A percentile compares a stretch with the other conserved stretches of the same genome.
Evolutionary conservation across 192 early-diverging fungal genomes (phyloP).

Genomic region (Linnemannia zychae): DNA sequence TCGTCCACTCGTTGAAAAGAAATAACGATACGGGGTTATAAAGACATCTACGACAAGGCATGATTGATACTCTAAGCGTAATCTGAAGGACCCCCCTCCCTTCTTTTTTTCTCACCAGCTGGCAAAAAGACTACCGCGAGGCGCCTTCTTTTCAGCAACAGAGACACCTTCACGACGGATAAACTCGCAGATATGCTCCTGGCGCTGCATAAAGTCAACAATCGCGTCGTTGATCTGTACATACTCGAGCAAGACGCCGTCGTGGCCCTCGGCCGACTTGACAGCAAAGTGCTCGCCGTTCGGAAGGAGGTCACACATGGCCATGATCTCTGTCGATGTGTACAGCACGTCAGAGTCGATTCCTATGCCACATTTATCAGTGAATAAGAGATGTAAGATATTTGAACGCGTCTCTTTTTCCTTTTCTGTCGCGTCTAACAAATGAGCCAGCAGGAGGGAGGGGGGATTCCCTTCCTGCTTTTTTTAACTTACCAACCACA

Average conservation of each 20-base stretch:
- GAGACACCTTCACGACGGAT: background rate
- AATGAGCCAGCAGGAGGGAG: no score
- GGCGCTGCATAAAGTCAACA: conserved; percentile 76
- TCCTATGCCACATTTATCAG: conserved; percentile 41
- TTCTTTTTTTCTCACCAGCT: conserved; percentile 15
- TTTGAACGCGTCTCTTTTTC: no score
- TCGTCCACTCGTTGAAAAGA: no score
- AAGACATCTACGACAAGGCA: no score
- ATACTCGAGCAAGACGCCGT: conserved; percentile 96
- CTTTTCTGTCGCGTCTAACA: no score
- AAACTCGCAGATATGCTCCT: conserved; percentile 68
- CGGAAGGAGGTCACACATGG: conserved; percentile 87
- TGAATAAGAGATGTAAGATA: no score
- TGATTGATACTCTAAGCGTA: no score
- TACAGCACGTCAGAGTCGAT: conserved; percentile 96
- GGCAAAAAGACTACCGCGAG: conserved; percentile 30
- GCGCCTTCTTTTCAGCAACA: conserved; percentile 1
- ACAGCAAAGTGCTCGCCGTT: conserved; percentile 86
- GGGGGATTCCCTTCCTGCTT: background rate
- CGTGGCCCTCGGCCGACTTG: conserved; percentile 92
- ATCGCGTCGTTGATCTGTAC: conserved; percentile 89
- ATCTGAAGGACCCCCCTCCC: no score
- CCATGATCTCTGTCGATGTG: conserved; percentile 92
- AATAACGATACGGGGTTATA: no score
- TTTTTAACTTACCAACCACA: conserved; percentile 76